Conservation (phyloP, 2,329 filamentous ascomycete genomes). For the Coleophoma eucalyptorum region DNA sequence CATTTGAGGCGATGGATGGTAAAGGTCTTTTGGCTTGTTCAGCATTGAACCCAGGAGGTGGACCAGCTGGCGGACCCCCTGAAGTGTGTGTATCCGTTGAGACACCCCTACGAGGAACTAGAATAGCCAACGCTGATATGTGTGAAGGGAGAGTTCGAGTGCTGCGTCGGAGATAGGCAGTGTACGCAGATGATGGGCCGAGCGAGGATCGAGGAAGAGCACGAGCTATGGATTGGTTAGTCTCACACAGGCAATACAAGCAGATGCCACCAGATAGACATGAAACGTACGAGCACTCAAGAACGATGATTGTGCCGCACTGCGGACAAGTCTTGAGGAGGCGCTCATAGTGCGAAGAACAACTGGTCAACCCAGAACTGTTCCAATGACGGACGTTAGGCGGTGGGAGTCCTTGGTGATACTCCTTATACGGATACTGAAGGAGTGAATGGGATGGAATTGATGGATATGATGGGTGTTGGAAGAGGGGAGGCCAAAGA, state of each 20-base stretch:
- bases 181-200: constrained; percentile 24
- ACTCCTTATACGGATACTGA: neutral
- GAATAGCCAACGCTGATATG: constrained; percentile 47
- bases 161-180: constrained; percentile 28
- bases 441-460: neutral
- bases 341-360: constrained; percentile 24
- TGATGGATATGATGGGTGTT: neutral
- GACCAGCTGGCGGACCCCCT: constrained; percentile 41
- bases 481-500: neutral
- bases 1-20: constrained; percentile 29
- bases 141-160: constrained; percentile 23
- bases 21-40: constrained; percentile 66
- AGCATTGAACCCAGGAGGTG: constrained; percentile 68
- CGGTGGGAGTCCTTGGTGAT: neutral
- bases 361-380: too few relatives aligned
- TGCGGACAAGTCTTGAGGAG: constrained; percentile 30
- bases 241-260: neutral
- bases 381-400: neutral
- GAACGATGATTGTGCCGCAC: constrained; percentile 27
- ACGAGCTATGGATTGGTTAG: constrained; percentile 18
- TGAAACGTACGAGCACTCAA: constrained; percentile 20
- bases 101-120: constrained; percentile 52
- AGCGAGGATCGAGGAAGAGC: constrained; percentile 19
- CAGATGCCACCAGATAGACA: constrained; percentile 4
- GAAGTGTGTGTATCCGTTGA: constrained; percentile 56